phyloP scores from a whole-genome alignment of 805 yeast genomes.

The Scheffersomyces coipomensis region DNA sequence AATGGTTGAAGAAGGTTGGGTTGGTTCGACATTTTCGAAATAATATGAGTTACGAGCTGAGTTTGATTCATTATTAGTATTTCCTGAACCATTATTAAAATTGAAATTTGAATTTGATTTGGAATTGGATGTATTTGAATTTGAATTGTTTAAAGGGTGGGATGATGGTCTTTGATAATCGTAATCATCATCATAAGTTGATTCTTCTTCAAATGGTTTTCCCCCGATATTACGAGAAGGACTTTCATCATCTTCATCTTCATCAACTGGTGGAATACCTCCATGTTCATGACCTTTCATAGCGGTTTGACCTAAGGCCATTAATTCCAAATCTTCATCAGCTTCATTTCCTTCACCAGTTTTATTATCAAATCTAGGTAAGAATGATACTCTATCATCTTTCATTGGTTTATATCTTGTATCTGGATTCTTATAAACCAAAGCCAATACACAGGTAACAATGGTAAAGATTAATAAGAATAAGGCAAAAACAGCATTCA shows the following conservation, averaged over 20 bases:
- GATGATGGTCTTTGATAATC: too few relatives aligned
- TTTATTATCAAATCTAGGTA: constrained; percentile 56
- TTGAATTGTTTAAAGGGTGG: not conserved
- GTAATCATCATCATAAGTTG: constrained; percentile 7
- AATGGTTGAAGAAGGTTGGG: constrained; percentile 43
- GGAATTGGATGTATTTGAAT: not conserved
- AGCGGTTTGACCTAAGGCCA: constrained; percentile 70
- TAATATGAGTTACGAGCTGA: constrained; percentile 23
- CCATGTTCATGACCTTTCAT: constrained; percentile 59
- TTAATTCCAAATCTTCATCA: constrained; percentile 57
- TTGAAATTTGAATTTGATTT: constrained; percentile 1
- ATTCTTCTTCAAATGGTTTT: constrained; percentile 7
- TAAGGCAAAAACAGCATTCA: constrained; percentile 87
- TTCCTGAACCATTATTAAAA: not conserved
- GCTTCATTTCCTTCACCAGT: constrained; percentile 16
- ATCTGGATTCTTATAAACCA: constrained; percentile 89
- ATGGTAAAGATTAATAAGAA: constrained; percentile 81
- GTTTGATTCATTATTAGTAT: not conserved
- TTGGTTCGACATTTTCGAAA: constrained; percentile 32
- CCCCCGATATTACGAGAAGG: constrained; percentile 11
- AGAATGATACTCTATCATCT: constrained; percentile 95
- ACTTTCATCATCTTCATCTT: constrained; percentile 32
- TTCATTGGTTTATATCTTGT: constrained; percentile 93
- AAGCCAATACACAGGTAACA: constrained; percentile 80
- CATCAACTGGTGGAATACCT: constrained; percentile 19